Evolutionary conservation across 2,329 filamentous ascomycete species (phyloP).

Genomic region (Canariomyces notabilis): DNA sequence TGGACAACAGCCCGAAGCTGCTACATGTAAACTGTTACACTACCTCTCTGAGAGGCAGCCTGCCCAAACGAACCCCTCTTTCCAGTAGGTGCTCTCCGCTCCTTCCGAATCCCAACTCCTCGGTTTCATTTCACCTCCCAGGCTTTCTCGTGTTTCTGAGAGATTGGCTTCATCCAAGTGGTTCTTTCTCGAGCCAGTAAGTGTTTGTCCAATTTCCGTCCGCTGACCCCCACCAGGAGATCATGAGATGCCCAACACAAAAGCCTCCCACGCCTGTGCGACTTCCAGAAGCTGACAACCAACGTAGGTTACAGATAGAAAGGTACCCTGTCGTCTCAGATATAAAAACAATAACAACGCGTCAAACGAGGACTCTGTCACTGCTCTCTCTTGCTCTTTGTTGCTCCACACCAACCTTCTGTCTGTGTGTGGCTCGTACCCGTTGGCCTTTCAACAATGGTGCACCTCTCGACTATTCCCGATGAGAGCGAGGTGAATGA

Average conservation of each 20-base stretch:
- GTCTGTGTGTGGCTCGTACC: not conserved
- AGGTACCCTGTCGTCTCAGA: not conserved
- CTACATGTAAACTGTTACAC: too few species aligned
- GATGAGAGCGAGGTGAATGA: slow-evolving; percentile 27
- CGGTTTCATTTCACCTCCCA: not conserved
- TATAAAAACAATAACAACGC: slow-evolving; percentile 1
- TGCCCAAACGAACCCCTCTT: too few species aligned
- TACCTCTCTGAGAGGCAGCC: too few species aligned
- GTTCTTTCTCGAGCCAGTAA: slow-evolving; percentile 12
- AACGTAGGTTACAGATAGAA: not conserved
- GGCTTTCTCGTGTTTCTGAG: not conserved
- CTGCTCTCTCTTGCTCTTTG: not conserved
- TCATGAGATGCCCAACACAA: slow-evolving; percentile 13
- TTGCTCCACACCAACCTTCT: too few species aligned
- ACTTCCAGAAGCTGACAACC: not conserved
- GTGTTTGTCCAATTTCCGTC: slow-evolving; percentile 12
- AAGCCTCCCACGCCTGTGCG: slow-evolving; percentile 13
- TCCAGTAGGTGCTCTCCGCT: too few species aligned
- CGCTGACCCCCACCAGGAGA: slow-evolving; percentile 2
- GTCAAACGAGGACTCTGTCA: not conserved
- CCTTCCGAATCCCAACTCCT: not conserved
- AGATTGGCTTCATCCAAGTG: slow-evolving; percentile 4
- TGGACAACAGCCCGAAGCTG: too few species aligned
- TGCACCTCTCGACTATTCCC: slow-evolving; percentile 45
- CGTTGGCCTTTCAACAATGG: slow-evolving; percentile 45